Base-by-base conservation (phyloP, 73 alveolate genomes). In the Paramecium sexaurelia region DNA sequence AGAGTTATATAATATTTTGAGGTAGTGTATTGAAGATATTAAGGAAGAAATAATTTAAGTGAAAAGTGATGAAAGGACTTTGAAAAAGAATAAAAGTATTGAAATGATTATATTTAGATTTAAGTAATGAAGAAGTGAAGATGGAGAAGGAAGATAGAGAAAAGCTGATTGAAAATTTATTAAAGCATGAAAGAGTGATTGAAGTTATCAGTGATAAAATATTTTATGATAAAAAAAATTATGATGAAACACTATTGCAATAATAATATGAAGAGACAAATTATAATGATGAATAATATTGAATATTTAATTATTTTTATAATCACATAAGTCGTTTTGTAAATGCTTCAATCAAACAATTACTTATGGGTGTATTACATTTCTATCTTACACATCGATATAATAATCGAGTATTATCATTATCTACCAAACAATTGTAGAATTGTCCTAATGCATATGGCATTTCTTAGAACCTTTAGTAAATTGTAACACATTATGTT, bases 11-110 rank as follows among this genome's bases (percentile, higher is more conserved):
- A 68, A 88, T 51, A 78, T 94, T 15, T 87, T 96, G 4, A 85
- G 97, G 29, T 78, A 84, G 55, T 94, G 97, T 26, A 95, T 96
- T 8, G 97, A 96, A 75, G 97, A 96, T 94, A 95, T 96, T 3
- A 96, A 96, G 82, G 91, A 91, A 39, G 98, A 96, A 61, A 92
- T 94, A 29, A 39, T 68, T 10, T 88, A 41, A 69, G 73, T 68
- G 7, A 88, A 19, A 27, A 84, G 91, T 22, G 94, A 88, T 37
- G 87, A 37, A 29, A 88, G 94, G 45, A 82, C 73, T 35, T 11
- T 88, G 36, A 39, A 78, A 11, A 15, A 17, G 27, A 88, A 69
- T 13, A 71, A 71, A 11, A 71, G 61, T 71, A 71, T 3, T 15
- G 0, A 2, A 15, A 71, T 32, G 0, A 2, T 35, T 19, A 33